phyloP scores from a whole-genome alignment of 1,139 yeast species.

The Geotrichum macrosporum region DNA sequence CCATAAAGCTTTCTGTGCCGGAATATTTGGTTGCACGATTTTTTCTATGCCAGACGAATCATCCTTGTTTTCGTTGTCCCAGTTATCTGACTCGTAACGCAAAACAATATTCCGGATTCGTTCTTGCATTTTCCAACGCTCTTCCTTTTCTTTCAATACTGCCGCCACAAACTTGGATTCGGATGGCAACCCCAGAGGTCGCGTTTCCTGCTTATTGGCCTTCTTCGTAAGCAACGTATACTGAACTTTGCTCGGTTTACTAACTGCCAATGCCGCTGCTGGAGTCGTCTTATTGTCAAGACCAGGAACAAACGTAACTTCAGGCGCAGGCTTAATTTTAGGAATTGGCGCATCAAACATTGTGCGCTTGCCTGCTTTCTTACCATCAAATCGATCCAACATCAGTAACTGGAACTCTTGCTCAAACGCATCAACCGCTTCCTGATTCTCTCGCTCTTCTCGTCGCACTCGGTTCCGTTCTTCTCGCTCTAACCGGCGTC shows the following conservation, averaged over 20 bases:
- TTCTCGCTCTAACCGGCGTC: slow-evolving; percentile 18
- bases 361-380: slow-evolving; percentile 25
- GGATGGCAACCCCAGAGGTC: slow-evolving; percentile 30
- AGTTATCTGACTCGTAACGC: slow-evolving; percentile 26
- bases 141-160: slow-evolving; percentile 28
- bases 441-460: slow-evolving; percentile 28
- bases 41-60: slow-evolving; percentile 8
- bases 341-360: slow-evolving; percentile 39
- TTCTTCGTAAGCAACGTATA: slow-evolving; percentile 31
- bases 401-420: slow-evolving; percentile 36
- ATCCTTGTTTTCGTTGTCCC: slow-evolving; percentile 9
- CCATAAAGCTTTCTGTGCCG: not conserved
- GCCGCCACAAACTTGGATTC: slow-evolving; percentile 30
- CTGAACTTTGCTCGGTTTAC: slow-evolving; percentile 21
- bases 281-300: slow-evolving; percentile 7
- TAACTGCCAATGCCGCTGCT: no score
- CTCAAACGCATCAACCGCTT: slow-evolving; percentile 37
- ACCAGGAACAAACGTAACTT: slow-evolving; percentile 7
- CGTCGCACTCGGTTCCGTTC: slow-evolving; percentile 24
- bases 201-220: slow-evolving; percentile 26
- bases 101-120: slow-evolving; percentile 31
- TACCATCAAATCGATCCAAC: slow-evolving; percentile 32
- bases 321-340: slow-evolving; percentile 5
- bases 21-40: slow-evolving; percentile 7
- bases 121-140: slow-evolving; percentile 29